phyloP scores from a whole-genome alignment of 768 basidiomycete species.

The Russula compacta region DNA sequence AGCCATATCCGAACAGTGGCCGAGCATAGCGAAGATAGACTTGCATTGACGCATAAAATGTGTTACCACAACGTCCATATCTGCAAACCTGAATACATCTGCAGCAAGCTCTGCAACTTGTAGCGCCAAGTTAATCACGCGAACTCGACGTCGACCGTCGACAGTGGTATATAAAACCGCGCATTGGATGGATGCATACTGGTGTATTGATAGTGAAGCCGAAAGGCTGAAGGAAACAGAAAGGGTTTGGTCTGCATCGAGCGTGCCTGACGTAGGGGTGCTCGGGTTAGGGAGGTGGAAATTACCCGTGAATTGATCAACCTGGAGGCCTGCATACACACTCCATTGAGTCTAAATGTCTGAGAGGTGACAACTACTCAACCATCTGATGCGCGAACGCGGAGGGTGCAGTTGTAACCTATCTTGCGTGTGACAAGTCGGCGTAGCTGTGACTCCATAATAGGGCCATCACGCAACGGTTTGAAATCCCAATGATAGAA shows the following conservation, averaged over 20 bases:
- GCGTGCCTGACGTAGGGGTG: slow-evolving; percentile 67
- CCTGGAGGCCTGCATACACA: slow-evolving; percentile 43
- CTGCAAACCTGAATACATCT: slow-evolving; percentile 85
- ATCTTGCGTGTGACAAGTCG: slow-evolving; percentile 60
- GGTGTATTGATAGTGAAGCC: slow-evolving; percentile 54
- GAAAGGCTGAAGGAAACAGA: slow-evolving; percentile 68
- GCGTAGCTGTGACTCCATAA: slow-evolving; percentile 67
- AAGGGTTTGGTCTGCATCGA: slow-evolving; percentile 78
- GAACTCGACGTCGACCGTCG: slow-evolving; percentile 70
- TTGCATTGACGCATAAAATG: slow-evolving; percentile 71
- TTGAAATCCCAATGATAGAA: slow-evolving; percentile 92
- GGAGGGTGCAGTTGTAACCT: slow-evolving; percentile 71
- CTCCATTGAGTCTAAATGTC: background rate
- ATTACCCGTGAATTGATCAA: slow-evolving; percentile 61
- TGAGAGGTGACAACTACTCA: slow-evolving; percentile 10
- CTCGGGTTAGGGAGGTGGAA: slow-evolving; percentile 59
- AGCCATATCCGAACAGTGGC: background rate
- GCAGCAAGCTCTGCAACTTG: slow-evolving; percentile 77
- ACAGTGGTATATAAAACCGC: slow-evolving; percentile 81
- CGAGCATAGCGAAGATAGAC: slow-evolving; percentile 21
- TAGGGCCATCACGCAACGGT: slow-evolving; percentile 49
- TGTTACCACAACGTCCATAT: slow-evolving; percentile 75
- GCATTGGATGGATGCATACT: slow-evolving; percentile 73
- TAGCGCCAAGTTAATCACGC: slow-evolving; percentile 79
- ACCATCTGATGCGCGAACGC: slow-evolving; percentile 84